Conservation (phyloP, 2,329 filamentous ascomycete species). For the Emmonsia crescens region DNA sequence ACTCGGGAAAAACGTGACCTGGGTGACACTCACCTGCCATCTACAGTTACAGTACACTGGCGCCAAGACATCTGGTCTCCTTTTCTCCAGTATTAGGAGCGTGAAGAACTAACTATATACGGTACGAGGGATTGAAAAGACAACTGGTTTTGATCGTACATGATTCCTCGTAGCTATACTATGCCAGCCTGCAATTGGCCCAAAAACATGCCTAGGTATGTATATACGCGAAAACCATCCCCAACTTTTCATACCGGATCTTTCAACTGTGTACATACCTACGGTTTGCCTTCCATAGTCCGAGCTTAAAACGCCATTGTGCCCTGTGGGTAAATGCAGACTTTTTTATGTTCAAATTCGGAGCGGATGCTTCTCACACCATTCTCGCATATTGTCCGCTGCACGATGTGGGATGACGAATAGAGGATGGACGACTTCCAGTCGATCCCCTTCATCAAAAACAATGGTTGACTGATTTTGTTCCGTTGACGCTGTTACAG, state of each 20-base stretch:
- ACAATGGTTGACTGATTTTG: slow-evolving; percentile 38
- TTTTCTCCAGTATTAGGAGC: background rate
- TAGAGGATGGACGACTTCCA: slow-evolving; percentile 66
- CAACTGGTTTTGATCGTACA: background rate
- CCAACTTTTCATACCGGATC: background rate
- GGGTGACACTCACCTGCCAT: background rate
- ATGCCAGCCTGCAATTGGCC: background rate
- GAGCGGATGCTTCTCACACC: slow-evolving; percentile 49
- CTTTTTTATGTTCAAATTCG: background rate
- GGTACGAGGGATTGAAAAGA: background rate
- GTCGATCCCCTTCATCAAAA: slow-evolving; percentile 59
- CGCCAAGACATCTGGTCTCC: background rate
- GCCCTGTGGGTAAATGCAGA: background rate
- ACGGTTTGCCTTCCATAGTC: background rate
- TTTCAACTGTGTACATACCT: background rate
- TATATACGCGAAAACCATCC: background rate
- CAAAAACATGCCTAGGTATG: background rate
- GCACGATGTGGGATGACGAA: slow-evolving; percentile 68
- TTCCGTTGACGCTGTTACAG: slow-evolving; percentile 36
- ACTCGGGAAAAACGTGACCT: background rate
- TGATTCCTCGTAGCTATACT: background rate
- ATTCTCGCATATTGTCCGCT: slow-evolving; percentile 53
- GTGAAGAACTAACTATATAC: background rate
- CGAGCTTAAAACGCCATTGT: background rate
- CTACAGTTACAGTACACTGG: background rate